Evolutionary conservation across 179 eudicot genomes (phyloP), one percentile per base, ranked within the genome.

Genomic region (Patellifolia procumbens): DNA sequence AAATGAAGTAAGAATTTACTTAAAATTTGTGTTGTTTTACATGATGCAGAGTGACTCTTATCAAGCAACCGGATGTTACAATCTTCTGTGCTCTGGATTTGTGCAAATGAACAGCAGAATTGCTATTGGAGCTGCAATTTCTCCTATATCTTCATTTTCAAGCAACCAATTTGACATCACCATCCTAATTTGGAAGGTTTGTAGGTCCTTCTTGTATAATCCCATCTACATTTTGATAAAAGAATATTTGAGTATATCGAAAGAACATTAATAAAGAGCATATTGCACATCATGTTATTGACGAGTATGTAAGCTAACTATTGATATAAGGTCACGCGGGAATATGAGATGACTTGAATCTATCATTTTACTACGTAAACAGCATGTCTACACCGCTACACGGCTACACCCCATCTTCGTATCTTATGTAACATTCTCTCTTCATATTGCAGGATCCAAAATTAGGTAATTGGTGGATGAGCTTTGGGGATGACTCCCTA

Each of bases 401-500:
- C n/a, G n/a, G n/a, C n/a, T n/a, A n/a, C n/a, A n/a, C n/a, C n/a
- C n/a, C n/a, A n/a, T n/a, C n/a, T n/a, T n/a, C n/a, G n/a, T 58
- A 5, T 39, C 1, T 12, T 15, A 28, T 31, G 32, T 13, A 8
- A 22, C 29, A 22, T 20, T 24, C 13, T 42, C 22, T 9, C 9
- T 22, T 0, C 26, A 70, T 9, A 55, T 17, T 84, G 65, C 53
- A 96, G 99, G 99, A 96, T 77, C 99, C 99, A 16, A 96, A 93
- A 74, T 53, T 93, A 3, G 99, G 99, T 15, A 93, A 93, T 75
- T 96, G 98, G 98, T 93, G 98, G 99, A 86, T 96, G 98, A 87
- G 96, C 1, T 93, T 96, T 70, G 97, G 99, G 13, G 98, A 90
- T 8, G 87, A 78, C 75, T 86, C 83, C 29, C 82, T 96, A 72